Conservation (phyloP, 768 basidiomycete species). For the Lactifluus pinguis region DNA sequence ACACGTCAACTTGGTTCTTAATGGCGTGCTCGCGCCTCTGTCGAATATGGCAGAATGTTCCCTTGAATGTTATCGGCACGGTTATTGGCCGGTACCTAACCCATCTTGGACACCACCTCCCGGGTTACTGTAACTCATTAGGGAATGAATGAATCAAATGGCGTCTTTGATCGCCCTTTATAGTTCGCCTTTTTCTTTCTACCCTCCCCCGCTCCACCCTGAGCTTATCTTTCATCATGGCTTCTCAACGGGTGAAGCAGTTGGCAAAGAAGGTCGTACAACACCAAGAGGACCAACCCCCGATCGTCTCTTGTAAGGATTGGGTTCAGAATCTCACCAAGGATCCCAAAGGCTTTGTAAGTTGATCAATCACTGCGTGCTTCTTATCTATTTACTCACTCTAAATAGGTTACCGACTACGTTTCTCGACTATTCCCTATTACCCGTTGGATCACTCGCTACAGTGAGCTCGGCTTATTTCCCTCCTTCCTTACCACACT, state of each 20-base stretch:
- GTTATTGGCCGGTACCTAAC: too few relatives aligned
- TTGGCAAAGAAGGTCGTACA: slow-evolving; percentile 50
- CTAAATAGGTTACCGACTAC: slow-evolving; percentile 49
- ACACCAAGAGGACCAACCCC: slow-evolving; percentile 50
- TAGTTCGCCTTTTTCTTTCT: background rate
- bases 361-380: slow-evolving; percentile 20
- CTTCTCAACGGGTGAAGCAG: slow-evolving; percentile 31
- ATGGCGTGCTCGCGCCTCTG: slow-evolving; percentile 15
- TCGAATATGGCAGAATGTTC: background rate
- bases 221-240: slow-evolving; percentile 27
- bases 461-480: slow-evolving; percentile 45
- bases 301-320: slow-evolving; percentile 49
- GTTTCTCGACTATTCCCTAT: slow-evolving; percentile 76
- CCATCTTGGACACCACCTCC: too few relatives aligned
- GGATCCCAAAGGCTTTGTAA: slow-evolving; percentile 44
- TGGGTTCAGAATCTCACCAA: slow-evolving; percentile 36
- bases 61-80: background rate
- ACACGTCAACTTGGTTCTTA: slow-evolving; percentile 16
- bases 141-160: background rate
- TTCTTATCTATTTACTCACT: background rate
- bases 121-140: background rate
- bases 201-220: background rate
- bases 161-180: background rate
- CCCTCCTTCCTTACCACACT: background rate
- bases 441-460: slow-evolving; percentile 74